phyloP scores from a whole-genome alignment of 2,329 filamentous ascomycete genomes.

The Fusarium protoensiforme region DNA sequence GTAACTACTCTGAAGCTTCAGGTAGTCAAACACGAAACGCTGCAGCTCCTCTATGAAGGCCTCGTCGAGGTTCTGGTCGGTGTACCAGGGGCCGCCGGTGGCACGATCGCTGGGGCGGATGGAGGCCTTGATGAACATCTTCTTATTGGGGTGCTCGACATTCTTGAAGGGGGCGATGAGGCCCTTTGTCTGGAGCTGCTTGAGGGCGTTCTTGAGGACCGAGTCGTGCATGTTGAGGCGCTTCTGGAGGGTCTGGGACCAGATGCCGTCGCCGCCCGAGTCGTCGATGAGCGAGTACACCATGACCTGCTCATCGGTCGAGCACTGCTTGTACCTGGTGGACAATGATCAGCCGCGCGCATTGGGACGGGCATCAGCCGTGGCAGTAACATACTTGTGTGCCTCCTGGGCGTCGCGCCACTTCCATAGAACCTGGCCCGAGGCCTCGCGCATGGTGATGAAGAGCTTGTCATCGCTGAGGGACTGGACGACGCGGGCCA shows the following conservation, averaged over 20 bases:
- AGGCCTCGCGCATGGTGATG: conserved; percentile 55
- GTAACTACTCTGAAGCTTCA: conserved; percentile 79
- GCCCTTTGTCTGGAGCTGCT: conserved; percentile 82
- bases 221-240: conserved; percentile 86
- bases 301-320: conserved; percentile 80
- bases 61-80: conserved; percentile 88
- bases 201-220: conserved; percentile 82
- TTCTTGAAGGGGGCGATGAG: conserved; percentile 92
- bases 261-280: conserved; percentile 85
- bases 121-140: conserved; percentile 94
- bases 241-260: conserved; percentile 86
- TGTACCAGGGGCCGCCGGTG: conserved; percentile 95
- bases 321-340: conserved; percentile 66
- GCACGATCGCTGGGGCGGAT: conserved; percentile 89
- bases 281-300: conserved; percentile 93
- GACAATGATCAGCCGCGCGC: conserved; percentile 22
- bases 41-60: conserved; percentile 85
- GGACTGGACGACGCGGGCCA: conserved; percentile 66
- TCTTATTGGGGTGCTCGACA: conserved; percentile 89
- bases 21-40: conserved; percentile 77
- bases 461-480: conserved; percentile 71
- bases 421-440: conserved; percentile 62
- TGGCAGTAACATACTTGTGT: conserved; percentile 61
- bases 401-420: conserved; percentile 70
- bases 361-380: neutral